Evolutionary conservation across 2,329 filamentous ascomycete genomes (phyloP).

Genomic region (Colletotrichum destructivum): DNA sequence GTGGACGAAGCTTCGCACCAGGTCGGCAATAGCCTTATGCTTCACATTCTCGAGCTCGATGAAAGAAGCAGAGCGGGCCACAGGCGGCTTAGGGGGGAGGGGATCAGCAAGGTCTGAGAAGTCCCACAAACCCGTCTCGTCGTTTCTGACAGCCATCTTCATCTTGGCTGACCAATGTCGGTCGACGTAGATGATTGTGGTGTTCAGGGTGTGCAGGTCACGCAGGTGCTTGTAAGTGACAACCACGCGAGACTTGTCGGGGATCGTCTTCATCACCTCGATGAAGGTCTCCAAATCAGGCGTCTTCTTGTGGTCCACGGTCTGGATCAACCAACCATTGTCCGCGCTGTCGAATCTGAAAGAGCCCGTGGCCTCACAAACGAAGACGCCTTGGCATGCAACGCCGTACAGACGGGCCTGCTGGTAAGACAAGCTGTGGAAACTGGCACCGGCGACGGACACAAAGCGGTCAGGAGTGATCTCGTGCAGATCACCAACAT

Average conservation of each 20-base stretch:
- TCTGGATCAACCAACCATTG: slow-evolving; percentile 94
- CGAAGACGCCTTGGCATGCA: slow-evolving; percentile 90
- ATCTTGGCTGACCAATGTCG: slow-evolving; percentile 97
- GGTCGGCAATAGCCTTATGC: slow-evolving; percentile 90
- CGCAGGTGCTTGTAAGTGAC: slow-evolving; percentile 96
- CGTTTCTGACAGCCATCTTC: slow-evolving; percentile 92
- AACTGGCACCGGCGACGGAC: slow-evolving; percentile 92
- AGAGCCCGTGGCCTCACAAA: slow-evolving; percentile 94
- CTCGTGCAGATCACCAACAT: slow-evolving; percentile 89
- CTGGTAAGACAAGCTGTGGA: slow-evolving; percentile 97
- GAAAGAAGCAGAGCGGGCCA: slow-evolving; percentile 87
- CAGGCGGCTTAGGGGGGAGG: slow-evolving; percentile 80
- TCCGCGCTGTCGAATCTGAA: slow-evolving; percentile 94
- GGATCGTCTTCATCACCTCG: slow-evolving; percentile 89
- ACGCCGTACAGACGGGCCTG: slow-evolving; percentile 97
- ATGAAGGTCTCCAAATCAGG: slow-evolving; percentile 91
- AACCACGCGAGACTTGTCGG: slow-evolving; percentile 86
- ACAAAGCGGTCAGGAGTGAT: slow-evolving; percentile 98
- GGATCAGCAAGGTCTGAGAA: slow-evolving; percentile 89
- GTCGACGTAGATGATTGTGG: slow-evolving; percentile 92
- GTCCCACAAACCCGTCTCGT: slow-evolving; percentile 92
- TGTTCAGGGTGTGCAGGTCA: slow-evolving; percentile 94
- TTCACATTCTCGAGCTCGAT: slow-evolving; percentile 92
- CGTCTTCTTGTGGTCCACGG: slow-evolving; percentile 91
- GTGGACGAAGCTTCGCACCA: slow-evolving; percentile 95